Conservation (phyloP, 306 rosid genomes). For the Biancaea sappan region DNA sequence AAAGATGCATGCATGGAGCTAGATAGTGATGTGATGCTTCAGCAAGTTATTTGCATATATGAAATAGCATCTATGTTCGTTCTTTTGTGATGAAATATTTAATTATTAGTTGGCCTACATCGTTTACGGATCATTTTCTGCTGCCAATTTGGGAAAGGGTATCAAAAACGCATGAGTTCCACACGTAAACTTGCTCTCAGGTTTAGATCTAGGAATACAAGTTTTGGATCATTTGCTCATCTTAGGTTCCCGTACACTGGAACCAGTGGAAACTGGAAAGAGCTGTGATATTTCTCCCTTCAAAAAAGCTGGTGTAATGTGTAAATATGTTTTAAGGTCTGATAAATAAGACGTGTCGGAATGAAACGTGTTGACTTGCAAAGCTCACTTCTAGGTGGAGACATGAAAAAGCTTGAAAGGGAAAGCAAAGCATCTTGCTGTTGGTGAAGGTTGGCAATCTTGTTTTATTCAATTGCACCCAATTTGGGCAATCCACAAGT, state of each 20-base stretch:
- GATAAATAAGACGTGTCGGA: slow-evolving; percentile 1
- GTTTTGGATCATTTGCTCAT: slow-evolving; percentile 13
- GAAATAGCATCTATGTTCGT: not conserved
- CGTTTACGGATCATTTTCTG: slow-evolving; percentile 18
- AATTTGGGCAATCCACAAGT: slow-evolving; percentile 13
- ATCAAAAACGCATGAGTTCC: not conserved
- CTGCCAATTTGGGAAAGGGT: not conserved
- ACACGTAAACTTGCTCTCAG: not conserved
- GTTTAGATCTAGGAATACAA: not conserved
- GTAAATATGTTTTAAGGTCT: not conserved
- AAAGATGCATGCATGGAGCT: slow-evolving; percentile 23
- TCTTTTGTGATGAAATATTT: slow-evolving; percentile 18
- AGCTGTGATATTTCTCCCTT: not conserved
- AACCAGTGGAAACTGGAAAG: slow-evolving; percentile 13
- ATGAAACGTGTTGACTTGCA: slow-evolving; percentile 28
- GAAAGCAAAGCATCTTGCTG: not conserved
- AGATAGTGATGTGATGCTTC: slow-evolving; percentile 19
- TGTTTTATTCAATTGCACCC: slow-evolving; percentile 1
- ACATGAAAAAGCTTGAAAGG: slow-evolving; percentile 1
- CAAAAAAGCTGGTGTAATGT: not conserved
- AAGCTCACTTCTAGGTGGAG: slow-evolving; percentile 35
- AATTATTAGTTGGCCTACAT: not conserved
- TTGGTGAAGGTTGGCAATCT: slow-evolving; percentile 40
- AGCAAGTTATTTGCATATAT: not conserved
- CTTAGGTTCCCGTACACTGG: not conserved